Evolutionary conservation across 352 stramenopile genomes (phyloP), one percentile per base, ranked within the genome.

Genomic region (Phytophthora pistaciae): DNA sequence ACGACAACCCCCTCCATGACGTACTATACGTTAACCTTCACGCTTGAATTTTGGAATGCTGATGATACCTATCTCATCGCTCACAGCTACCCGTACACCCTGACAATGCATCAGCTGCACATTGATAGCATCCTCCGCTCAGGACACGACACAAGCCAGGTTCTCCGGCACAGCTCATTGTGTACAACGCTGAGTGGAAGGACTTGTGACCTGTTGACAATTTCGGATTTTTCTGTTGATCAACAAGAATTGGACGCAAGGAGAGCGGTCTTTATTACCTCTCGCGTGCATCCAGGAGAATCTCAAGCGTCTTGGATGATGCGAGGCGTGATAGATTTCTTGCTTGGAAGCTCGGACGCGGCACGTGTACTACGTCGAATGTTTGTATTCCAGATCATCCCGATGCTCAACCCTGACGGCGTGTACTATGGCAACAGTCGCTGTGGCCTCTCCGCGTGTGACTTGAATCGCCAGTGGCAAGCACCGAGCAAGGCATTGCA

Each of bases 341-440:
- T 99, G 6, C 74, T 95, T 0, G 83, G 90, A 11, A 77, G 88
- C 27, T 86, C 72, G 5, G 69, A 79, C 9, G 56, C 76, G 1
- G 96, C 96, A 4, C 65, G 79, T 4, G 60, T 91, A 6, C 77
- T 99, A 29, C 87, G 96, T 10, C 74, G 82, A 13, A 78, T 96
- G n/a, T 98, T 97, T 67, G 74, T 98, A 5, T 98, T 99, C 66
- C 86, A 94, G 31, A 80, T 99, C 42, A 84, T 99, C 2, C 96
- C 96, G 1, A 97, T 99, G 68, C 80, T 99, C 9, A 99, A 99
- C 56, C 96, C 96, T 0, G 96, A 99, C 59, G 96, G 96, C 13
- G 96, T 99, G 5, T 91, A 96, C 64, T 93, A 87, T 49, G 96
- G 96, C 21, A 98, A 99, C 71, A 98, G 96, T 68, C 88, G 96